These are phyloP conservation scores for Cucumis cinereus DNA, from an alignment of 306 rosid genomes.

Conservation along the genomic window DNA sequence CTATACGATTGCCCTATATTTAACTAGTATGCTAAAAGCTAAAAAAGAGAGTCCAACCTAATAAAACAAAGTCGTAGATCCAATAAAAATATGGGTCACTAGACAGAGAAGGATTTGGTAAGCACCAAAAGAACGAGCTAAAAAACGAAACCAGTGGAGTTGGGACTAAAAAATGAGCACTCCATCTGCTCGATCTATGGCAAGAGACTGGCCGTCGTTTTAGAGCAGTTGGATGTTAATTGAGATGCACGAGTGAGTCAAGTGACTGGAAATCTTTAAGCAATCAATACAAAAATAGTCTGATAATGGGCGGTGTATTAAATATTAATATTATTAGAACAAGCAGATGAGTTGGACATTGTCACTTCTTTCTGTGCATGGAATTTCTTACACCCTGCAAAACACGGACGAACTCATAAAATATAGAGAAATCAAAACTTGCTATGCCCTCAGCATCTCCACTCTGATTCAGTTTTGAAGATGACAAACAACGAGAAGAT, in stretches of 20 bases:
- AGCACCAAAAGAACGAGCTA: no score
- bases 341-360: neutral
- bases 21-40: no score
- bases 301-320: neutral
- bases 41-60: no score
- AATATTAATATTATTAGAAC: neutral
- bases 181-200: no score
- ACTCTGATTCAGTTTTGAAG: constrained; percentile 11
- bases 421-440: constrained; percentile 51
- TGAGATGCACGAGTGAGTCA: neutral
- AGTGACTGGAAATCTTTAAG: neutral
- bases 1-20: no score
- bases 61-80: no score
- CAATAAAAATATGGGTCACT: no score
- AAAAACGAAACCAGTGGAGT: no score
- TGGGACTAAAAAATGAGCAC: no score
- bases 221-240: neutral
- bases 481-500: constrained; percentile 13
- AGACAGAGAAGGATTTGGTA: no score
- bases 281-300: neutral
- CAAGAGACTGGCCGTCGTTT: no score
- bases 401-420: constrained; percentile 65
- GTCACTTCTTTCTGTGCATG: constrained; percentile 35
- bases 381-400: constrained; percentile 48
- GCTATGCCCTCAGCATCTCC: constrained; percentile 12